These are phyloP conservation scores for Elaeagnus macrophylla DNA, from an alignment of 306 rosid genomes.

Conservation along the genomic window DNA sequence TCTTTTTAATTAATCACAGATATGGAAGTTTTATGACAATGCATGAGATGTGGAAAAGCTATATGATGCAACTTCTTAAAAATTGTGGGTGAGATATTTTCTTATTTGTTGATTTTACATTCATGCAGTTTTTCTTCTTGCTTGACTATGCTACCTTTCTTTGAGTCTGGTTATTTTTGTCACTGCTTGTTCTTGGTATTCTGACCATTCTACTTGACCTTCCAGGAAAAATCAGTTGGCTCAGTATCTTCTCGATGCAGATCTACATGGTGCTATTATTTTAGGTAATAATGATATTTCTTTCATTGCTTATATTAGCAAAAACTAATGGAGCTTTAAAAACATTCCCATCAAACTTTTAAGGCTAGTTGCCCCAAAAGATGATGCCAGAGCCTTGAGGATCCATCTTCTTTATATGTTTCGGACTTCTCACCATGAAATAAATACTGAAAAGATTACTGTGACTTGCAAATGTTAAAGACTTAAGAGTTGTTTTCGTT, in stretches of 20 bases:
- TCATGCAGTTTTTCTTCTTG: constrained; percentile 4
- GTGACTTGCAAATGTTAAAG: too few species aligned
- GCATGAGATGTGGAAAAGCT: constrained; percentile 86
- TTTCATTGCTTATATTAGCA: not conserved
- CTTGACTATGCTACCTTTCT: not conserved
- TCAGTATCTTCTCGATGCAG: constrained; percentile 64
- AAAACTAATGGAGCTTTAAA: not conserved
- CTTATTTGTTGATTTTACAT: constrained; percentile 6
- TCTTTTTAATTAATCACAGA: constrained; percentile 34
- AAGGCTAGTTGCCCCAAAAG: too few species aligned
- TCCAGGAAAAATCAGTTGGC: constrained; percentile 68
- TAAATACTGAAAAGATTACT: too few species aligned
- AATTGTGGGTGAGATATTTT: constrained; percentile 41
- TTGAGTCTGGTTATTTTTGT: not conserved
- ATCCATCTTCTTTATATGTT: too few species aligned
- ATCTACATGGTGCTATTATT: constrained; percentile 80
- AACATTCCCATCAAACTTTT: not conserved
- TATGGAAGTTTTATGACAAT: constrained; percentile 55
- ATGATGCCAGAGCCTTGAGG: too few species aligned
- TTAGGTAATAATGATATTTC: constrained; percentile 39
- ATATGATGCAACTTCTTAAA: constrained; percentile 43
- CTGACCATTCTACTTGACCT: constrained; percentile 24
- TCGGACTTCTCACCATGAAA: too few species aligned
- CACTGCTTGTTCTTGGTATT: constrained; percentile 6
- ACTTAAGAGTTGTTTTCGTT: too few species aligned